Base-by-base conservation (phyloP, 176 grass and related monocot species). In the Ensete glaucum region DNA sequence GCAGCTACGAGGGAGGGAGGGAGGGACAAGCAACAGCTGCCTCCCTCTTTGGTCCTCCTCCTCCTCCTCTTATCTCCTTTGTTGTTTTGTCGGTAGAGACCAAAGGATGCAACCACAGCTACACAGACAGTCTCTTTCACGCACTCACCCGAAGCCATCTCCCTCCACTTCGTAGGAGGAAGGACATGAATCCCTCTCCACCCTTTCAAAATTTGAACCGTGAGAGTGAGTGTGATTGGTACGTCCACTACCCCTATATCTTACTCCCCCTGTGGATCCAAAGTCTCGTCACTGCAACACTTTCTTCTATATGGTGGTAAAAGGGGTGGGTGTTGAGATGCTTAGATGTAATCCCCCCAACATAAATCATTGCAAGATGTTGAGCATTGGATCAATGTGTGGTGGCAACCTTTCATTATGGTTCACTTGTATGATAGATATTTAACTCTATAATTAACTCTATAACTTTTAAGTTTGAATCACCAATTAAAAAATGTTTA, bases 51-150 rank as follows among this genome's bases (percentile, higher is more conserved):
- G 4, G 17, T 53, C 11, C 17, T 22, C 11, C 24, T 25, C 24
- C 17, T 22, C 11, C 24, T 25, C 24, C 49, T 71, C 71, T 71
- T 71, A 79, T 79, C 54, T 70, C 77, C 66, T 54, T 54, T 19
- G 1, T 23, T 43, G 13, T 62, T 80, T 77, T 77, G 78, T 80
- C 78, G 78, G 78, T 53, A 80, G 78, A 73, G 55, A 64, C 15
- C 25, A 52, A 66, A 51, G 48, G 15, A 69, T 20, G n/a, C 77
- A 69, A 11, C 2, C 51, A 43, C 24, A 17, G 11, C 48, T 23
- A 57, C 25, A 34, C 20, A 58, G 64, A 78, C 51, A 11, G 25
- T 69, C 53, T 56, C 64, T 26, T 78, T 55, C 65, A 49, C 22
- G 22, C 77, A 49, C 21, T 43, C 50, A 78, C n/a, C 29, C 62